A percentile compares a stretch with the other conserved stretches of the same genome.
These are phyloP conservation scores for Choanephora cucurbitarum DNA, from an alignment of 371 early-diverging fungal genomes.

Conservation along the genomic window DNA sequence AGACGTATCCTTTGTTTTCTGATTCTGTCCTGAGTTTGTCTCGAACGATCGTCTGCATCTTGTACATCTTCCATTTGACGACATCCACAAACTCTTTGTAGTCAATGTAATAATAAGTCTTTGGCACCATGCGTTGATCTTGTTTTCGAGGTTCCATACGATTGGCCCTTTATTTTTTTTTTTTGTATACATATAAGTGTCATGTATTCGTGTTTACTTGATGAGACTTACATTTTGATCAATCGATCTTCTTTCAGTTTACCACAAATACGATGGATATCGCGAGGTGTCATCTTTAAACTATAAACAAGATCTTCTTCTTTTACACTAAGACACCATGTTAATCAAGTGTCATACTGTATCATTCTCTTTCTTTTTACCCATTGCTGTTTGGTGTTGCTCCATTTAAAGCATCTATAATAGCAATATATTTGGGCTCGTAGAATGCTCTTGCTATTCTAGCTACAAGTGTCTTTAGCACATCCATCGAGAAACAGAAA, in stretches of 20 bases:
- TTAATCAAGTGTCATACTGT: neutral
- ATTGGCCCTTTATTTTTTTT: conserved; percentile 52
- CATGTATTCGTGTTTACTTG: too few relatives aligned
- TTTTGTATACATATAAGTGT: too few relatives aligned
- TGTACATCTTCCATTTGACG: conserved; percentile 89
- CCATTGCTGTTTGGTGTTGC: conserved; percentile 47
- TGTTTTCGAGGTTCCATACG: conserved; percentile 66
- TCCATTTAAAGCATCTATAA: conserved; percentile 78
- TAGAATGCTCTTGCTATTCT: conserved; percentile 88
- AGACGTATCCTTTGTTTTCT: conserved; percentile 74
- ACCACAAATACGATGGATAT: conserved; percentile 80
- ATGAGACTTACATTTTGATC: conserved; percentile 62
- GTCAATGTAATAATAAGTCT: conserved; percentile 87
- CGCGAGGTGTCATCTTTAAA: conserved; percentile 69
- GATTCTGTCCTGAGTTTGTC: conserved; percentile 73
- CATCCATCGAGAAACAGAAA: conserved; percentile 37
- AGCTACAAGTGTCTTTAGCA: conserved; percentile 74
- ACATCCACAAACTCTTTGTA: conserved; percentile 92
- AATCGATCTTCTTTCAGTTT: conserved; percentile 76
- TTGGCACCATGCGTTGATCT: conserved; percentile 65
- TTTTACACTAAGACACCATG: conserved; percentile 32
- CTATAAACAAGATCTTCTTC: conserved; percentile 79
- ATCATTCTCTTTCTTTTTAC: conserved; percentile 22
- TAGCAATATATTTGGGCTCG: conserved; percentile 76
- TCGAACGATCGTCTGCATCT: conserved; percentile 74